Base-by-base conservation (phyloP, 192 early-diverging fungal species). In the Coemansia sp. region DNA sequence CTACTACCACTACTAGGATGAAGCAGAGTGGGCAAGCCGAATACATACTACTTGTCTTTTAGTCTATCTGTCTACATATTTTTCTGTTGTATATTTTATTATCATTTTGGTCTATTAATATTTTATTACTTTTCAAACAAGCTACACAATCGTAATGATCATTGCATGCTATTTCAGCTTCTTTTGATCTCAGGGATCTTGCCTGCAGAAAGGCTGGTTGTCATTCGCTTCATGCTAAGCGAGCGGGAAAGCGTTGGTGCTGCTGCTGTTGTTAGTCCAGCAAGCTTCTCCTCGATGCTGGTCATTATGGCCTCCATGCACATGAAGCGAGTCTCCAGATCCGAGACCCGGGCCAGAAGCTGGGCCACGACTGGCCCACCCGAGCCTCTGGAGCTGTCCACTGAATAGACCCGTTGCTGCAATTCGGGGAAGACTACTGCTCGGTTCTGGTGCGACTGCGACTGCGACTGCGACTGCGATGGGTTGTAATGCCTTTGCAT, bases 271-370 rank as follows among this genome's bases (percentile, higher is more conserved):
- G 63, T 57, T 54, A 66, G 32, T 15, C 69, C 68, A 5, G 68
- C 61, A 43, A 81, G 66, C 61, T 70, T 65, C 32, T 76, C 70
- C 21, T 73, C 65, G n/a, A 81, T 59, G 61, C 65, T 67, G 21
- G 48, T 62, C 65, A 81, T 63, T 13, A 81, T 38, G 5, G 74
- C 74, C 62, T 81, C 74, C 67, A 76, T 65, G 19, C 74, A 76
- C 6, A 65, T 70, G 32, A 81, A 76, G 41, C 68, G 74, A 3
- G 74, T 58, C 58, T 81, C 79, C 0, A 81, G 74, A 16, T 73
- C 74, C 4, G 70, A 63, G 6, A 81, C 70, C 9, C 79, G 52
- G 3, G 68, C 57, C 10, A 73, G 21, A 38, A 81, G 44, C 41
- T 53, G 61, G 40, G 38, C 37, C 9, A 59, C 57, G 15, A 59